Evolutionary conservation across 2,329 filamentous ascomycete species (phyloP).

Genomic region (Mariannaea elegans): DNA sequence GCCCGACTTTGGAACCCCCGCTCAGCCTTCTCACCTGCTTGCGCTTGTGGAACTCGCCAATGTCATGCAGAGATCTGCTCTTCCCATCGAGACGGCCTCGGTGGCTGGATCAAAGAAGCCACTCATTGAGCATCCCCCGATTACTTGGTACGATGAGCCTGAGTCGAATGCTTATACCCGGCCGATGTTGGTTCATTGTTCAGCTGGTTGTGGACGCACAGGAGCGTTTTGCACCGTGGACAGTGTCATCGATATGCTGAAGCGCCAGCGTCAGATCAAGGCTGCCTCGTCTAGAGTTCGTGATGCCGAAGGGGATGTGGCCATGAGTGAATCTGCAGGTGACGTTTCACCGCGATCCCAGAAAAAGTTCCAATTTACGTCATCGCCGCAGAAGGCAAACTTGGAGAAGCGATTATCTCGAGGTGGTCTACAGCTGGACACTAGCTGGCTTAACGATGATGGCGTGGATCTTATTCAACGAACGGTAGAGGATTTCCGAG

Average conservation of each 20-base stretch:
- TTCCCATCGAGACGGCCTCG: slow-evolving; percentile 55
- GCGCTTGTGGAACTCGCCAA: slow-evolving; percentile 90
- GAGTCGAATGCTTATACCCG: slow-evolving; percentile 62
- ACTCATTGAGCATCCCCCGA: slow-evolving; percentile 42
- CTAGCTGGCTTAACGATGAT: slow-evolving; percentile 74
- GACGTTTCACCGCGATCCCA: slow-evolving; percentile 41
- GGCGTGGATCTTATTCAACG: slow-evolving; percentile 81
- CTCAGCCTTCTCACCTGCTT: slow-evolving; percentile 86
- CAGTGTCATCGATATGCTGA: slow-evolving; percentile 94
- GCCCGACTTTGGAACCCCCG: slow-evolving; percentile 95
- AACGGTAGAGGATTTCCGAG: slow-evolving; percentile 90
- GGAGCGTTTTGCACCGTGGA: slow-evolving; percentile 98
- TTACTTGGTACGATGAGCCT: slow-evolving; percentile 67
- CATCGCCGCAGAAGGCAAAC: slow-evolving; percentile 25
- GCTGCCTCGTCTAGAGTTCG: slow-evolving; percentile 26
- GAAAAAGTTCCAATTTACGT: slow-evolving; percentile 35
- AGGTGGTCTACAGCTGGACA: slow-evolving; percentile 49
- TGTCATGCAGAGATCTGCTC: slow-evolving; percentile 70
- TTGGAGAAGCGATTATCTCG: slow-evolving; percentile 23
- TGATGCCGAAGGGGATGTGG: slow-evolving; percentile 55
- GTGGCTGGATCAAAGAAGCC: slow-evolving; percentile 44
- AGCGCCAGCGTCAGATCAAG: slow-evolving; percentile 72
- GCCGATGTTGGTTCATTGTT: slow-evolving; percentile 93
- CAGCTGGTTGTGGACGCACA: slow-evolving; percentile 92
- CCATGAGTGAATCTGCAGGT: slow-evolving; percentile 51